Percentiles rank a stretch among this genome's conserved stretches.
Conservation (phyloP, 1,139 yeast species). For the Nadsonia commutata region DNA sequence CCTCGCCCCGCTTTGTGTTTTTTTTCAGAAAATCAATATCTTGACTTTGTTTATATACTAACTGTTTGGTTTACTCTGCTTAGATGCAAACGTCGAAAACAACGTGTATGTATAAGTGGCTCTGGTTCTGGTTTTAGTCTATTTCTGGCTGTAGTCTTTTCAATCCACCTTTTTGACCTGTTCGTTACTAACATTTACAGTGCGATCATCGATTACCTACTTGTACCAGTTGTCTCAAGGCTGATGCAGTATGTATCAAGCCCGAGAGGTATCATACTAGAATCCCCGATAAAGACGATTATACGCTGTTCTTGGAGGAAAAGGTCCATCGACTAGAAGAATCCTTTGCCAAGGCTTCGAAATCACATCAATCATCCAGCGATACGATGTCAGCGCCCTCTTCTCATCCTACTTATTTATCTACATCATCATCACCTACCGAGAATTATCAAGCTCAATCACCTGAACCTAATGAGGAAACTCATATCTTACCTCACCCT, state of each 20-base stretch:
- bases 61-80: too few relatives aligned
- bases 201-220: slow-evolving; percentile 48
- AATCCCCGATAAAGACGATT: slow-evolving; percentile 29
- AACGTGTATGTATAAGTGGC: not conserved
- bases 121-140: not conserved
- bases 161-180: too few relatives aligned
- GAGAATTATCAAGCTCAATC: not conserved
- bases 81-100: not conserved
- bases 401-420: not conserved
- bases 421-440: not conserved
- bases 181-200: too few relatives aligned
- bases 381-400: not conserved
- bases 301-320: slow-evolving; percentile 37
- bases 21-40: too few relatives aligned
- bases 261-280: slow-evolving; percentile 33
- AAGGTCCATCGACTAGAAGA: slow-evolving; percentile 36
- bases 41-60: too few relatives aligned
- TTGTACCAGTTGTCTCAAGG: slow-evolving; percentile 46
- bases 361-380: not conserved
- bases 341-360: not conserved
- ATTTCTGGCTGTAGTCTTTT: not conserved
- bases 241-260: slow-evolving; percentile 41
- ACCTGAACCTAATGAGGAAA: not conserved
- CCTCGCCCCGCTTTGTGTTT: too few relatives aligned
- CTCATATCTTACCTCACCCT: too few relatives aligned